Conservation (phyloP, 176 grass and related monocot genomes). For the Aegilops speltoides region DNA sequence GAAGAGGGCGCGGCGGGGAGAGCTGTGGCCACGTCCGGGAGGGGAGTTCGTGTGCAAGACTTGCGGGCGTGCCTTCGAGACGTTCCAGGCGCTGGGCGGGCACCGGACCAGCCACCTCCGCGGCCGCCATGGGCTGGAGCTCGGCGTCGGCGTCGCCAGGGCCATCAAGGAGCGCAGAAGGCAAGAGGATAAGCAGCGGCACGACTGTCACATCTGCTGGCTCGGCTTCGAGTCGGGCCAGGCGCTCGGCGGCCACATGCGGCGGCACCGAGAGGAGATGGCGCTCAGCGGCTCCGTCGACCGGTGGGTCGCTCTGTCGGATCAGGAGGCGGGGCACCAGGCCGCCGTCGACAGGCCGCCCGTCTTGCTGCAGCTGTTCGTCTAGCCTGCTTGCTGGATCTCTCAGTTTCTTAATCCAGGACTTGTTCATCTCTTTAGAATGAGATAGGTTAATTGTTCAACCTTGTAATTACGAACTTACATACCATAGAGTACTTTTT, state of each 20-base stretch:
- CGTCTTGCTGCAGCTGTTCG: background rate
- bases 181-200: background rate
- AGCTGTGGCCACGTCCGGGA: too few species aligned
- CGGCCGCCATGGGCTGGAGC: constrained; percentile 31
- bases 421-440: too few species aligned
- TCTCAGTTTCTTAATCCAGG: too few species aligned
- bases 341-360: too few species aligned
- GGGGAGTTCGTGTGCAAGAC: background rate
- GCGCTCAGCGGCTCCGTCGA: background rate
- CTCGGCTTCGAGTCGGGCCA: background rate
- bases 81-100: constrained; percentile 66
- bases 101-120: constrained; percentile 69
- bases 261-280: constrained; percentile 46
- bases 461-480: too few species aligned
- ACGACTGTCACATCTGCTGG: background rate
- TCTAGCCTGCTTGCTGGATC: background rate
- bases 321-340: background rate
- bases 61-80: background rate
- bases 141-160: constrained; percentile 28
- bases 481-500: too few species aligned
- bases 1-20: too few species aligned
- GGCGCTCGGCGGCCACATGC: constrained; percentile 29
- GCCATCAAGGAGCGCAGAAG: constrained; percentile 23
- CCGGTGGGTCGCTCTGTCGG: background rate
- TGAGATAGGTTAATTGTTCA: too few species aligned